phyloP scores from a whole-genome alignment of 2,329 filamentous ascomycete species.

The Cercospora sesami region DNA sequence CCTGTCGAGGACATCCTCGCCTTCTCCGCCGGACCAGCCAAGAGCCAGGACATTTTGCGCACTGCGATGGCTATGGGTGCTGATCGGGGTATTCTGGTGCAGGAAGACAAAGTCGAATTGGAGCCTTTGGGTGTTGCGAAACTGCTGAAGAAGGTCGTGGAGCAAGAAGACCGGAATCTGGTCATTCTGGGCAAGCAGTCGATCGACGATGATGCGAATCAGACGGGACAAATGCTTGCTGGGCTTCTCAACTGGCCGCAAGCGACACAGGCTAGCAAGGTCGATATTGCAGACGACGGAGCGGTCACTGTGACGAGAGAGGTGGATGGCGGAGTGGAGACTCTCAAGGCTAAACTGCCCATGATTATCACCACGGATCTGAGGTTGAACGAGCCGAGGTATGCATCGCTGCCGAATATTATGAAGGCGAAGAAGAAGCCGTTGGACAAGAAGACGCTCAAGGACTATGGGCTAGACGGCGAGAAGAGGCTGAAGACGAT shows the following conservation, averaged over 20 bases:
- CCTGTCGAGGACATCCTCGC: conserved; percentile 85
- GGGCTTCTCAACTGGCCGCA: conserved; percentile 89
- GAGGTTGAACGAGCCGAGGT: conserved; percentile 89
- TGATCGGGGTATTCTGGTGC: conserved; percentile 83
- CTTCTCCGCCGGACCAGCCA: conserved; percentile 82
- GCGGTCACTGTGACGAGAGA: conserved; percentile 77
- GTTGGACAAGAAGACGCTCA: conserved; percentile 84
- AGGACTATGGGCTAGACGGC: conserved; percentile 76
- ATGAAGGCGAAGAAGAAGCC: conserved; percentile 99
- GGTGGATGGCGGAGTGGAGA: conserved; percentile 94
- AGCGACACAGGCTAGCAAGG: conserved; percentile 87
- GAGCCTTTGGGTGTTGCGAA: conserved; percentile 94
- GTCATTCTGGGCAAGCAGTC: conserved; percentile 96
- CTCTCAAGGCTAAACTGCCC: conserved; percentile 78
- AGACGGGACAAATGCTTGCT: conserved; percentile 98
- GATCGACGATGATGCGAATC: conserved; percentile 92
- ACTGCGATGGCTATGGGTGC: conserved; percentile 99
- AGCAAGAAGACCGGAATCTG: conserved; percentile 83
- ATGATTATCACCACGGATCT: conserved; percentile 95
- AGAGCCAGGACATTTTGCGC: conserved; percentile 82
- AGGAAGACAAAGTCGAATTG: conserved; percentile 67
- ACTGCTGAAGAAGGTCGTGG: conserved; percentile 73
- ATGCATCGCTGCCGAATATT: conserved; percentile 94
- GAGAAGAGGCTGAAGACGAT: conserved; percentile 79
- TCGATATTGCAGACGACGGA: conserved; percentile 69